Evolutionary conservation across 1,139 yeast genomes (phyloP), one percentile per base, ranked within the genome.

Genomic region (Candida sanyaensis): DNA sequence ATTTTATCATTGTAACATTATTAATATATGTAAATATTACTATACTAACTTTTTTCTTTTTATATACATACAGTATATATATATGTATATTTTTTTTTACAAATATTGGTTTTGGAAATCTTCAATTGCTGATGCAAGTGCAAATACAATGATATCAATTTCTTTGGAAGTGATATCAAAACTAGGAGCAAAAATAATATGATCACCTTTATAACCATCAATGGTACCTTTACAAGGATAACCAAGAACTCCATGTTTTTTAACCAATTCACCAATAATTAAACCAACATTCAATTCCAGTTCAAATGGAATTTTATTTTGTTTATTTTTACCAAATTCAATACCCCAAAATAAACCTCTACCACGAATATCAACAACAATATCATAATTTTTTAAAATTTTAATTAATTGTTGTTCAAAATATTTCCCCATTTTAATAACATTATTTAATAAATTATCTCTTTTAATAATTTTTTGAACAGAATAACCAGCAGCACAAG

Each of bases 281-380:
- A 17, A 17, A 2, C 21, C 75, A 38, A 74, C 62, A 27, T 64
- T 62, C 24, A 67, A 45, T 6, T 59, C 59, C 10, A 66, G 59
- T 21, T 68, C 69, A 53, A 79, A 78, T 8, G 73, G 68, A 54
- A 78, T 80, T 53, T 78, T 80, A 32, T 84, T 75, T 17, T 17
- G 21, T 10, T 48, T 59, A 48, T 72, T 72, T 58, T 80, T 72
- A 53, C 81, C 83, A 45, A 80, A 67, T 61, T 83, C 87, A 49
- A 82, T 56, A 5, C 82, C 69, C 80, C 85, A 80, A 64, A 83
- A 83, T 21, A 83, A 80, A 50, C 86, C 86, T 50, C 76, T 63
- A 39, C 87, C 87, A 66, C 87, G 76, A 41, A 81, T 75, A 53
- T 82, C 83, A 51, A 85, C 86, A 34, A 73, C 79, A 43, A 75